Conservation (phyloP, 345 rosid genomes). For the Acer yangbiense region DNA sequence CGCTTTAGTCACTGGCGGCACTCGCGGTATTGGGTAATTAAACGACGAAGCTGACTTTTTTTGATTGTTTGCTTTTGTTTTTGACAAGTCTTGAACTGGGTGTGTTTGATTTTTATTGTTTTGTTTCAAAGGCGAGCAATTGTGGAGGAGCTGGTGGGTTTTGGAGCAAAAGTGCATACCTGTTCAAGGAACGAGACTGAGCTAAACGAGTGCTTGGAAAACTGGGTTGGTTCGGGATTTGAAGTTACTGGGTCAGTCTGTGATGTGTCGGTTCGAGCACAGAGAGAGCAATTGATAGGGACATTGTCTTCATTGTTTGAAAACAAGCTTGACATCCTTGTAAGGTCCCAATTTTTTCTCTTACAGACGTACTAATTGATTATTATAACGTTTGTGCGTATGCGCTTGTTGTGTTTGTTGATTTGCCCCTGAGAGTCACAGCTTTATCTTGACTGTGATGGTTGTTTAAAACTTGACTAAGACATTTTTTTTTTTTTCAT, state of each 20-base stretch:
- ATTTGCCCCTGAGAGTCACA: slow-evolving; percentile 29
- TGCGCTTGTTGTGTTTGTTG: slow-evolving; percentile 41
- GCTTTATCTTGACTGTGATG: neutral
- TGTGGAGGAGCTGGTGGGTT: slow-evolving; percentile 67
- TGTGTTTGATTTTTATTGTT: slow-evolving; percentile 16
- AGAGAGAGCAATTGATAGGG: slow-evolving; percentile 50
- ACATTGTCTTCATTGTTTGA: slow-evolving; percentile 42
- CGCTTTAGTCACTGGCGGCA: slow-evolving; percentile 70
- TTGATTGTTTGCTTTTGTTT: neutral
- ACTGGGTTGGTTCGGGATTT: slow-evolving; percentile 49
- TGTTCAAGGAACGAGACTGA: slow-evolving; percentile 62
- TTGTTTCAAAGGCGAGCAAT: slow-evolving; percentile 53
- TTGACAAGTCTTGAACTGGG: neutral
- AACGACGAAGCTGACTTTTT: neutral
- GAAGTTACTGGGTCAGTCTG: slow-evolving; percentile 61
- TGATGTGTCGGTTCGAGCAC: slow-evolving; percentile 51
- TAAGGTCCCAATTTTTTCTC: slow-evolving; percentile 17
- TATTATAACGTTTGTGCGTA: neutral
- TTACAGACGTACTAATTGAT: too few species aligned
- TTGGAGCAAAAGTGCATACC: slow-evolving; percentile 75
- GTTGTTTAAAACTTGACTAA: neutral
- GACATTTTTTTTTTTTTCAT: neutral
- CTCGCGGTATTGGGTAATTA: slow-evolving; percentile 68
- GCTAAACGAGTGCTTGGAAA: slow-evolving; percentile 44
- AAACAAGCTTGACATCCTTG: slow-evolving; percentile 67